Evolutionary conservation across 805 yeast species (phyloP), one percentile per base, ranked within the genome.

Genomic region (Kregervanrija delftensis): DNA sequence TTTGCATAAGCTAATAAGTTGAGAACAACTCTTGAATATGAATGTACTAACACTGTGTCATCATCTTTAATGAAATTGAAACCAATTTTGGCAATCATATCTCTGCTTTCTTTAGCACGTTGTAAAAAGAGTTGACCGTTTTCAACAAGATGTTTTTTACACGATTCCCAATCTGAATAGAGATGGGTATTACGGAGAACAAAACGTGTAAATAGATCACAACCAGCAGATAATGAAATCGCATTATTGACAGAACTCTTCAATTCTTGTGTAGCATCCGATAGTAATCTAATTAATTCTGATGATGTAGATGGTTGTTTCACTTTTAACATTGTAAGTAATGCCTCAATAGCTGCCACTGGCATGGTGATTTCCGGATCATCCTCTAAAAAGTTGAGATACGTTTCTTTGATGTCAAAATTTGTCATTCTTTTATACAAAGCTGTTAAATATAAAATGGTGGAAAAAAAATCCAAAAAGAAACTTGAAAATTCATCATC

Each of bases 291-390:
- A 57, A 90, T 90, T 59, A 93, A 75, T 61, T 93, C 99, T 2
- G 96, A 86, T 2, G 96, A 88, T 0, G 99, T 93, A 9, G 88
- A 75, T 8, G 99, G 97, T 61, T 88, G 89, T 54, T 88, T 83
- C 40, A 82, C 79, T 51, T 82, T 75, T 30, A 91, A 67, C 66
- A 93, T 75, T 8, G 93, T 85, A 28, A 93, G 96, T 38, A 93
- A 71, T 11, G 96, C 80, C 68, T 93, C 98, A 58, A 93, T 93
- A 33, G 99, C 99, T 37, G 99, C 99, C 32, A 93, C 87, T 1
- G 99, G 99, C 97, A 90, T 93, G 5, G 99, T 90, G 81, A 93
- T 86, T 46, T 93, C 98, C n/a, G 86, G 74, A 66, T 93, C 97
- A 41, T 89, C 96, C 53, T 77, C 79, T 50, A 93, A 71, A 62